Evolutionary conservation across 129 eudicot genomes (phyloP).

Genomic region (Flaveria ramosissima): DNA sequence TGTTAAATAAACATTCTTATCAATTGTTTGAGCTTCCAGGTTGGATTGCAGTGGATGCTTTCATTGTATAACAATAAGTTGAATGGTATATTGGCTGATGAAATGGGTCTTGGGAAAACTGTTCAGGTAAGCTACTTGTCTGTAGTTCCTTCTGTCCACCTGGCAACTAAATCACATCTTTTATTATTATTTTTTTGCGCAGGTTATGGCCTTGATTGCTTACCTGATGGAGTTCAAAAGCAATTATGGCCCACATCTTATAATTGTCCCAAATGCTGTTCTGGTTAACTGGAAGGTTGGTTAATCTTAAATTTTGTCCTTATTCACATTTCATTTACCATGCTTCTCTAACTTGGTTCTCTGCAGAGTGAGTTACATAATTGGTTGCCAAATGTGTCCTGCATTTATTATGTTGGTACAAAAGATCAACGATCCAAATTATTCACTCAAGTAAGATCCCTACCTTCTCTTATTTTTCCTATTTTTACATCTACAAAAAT

Average conservation of each 20-base stretch:
- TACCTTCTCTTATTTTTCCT: background rate
- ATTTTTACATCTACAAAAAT: background rate
- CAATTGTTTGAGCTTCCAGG: slow-evolving; percentile 48
- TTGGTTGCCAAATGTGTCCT: slow-evolving; percentile 94
- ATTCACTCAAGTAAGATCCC: slow-evolving; percentile 81
- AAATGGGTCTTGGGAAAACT: slow-evolving; percentile 99
- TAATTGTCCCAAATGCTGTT: slow-evolving; percentile 98
- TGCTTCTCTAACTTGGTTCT: slow-evolving; percentile 22
- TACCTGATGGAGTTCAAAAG: slow-evolving; percentile 97
- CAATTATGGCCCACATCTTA: slow-evolving; percentile 98
- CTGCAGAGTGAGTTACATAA: slow-evolving; percentile 86
- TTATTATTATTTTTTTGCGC: slow-evolving; percentile 13
- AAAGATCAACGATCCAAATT: slow-evolving; percentile 89
- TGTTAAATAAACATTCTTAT: slow-evolving; percentile 11
- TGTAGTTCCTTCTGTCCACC: background rate
- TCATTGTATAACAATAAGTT: slow-evolving; percentile 92
- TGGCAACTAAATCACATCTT: background rate
- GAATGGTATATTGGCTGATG: slow-evolving; percentile 97
- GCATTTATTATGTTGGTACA: slow-evolving; percentile 87
- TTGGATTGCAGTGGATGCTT: slow-evolving; percentile 99
- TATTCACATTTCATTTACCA: background rate
- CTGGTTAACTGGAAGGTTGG: slow-evolving; percentile 98
- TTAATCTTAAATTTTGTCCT: background rate
- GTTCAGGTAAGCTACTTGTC: slow-evolving; percentile 61
- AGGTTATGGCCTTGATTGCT: slow-evolving; percentile 99